phyloP scores from a whole-genome alignment of 208 protist genomes.

The Trypanosoma mega region DNA sequence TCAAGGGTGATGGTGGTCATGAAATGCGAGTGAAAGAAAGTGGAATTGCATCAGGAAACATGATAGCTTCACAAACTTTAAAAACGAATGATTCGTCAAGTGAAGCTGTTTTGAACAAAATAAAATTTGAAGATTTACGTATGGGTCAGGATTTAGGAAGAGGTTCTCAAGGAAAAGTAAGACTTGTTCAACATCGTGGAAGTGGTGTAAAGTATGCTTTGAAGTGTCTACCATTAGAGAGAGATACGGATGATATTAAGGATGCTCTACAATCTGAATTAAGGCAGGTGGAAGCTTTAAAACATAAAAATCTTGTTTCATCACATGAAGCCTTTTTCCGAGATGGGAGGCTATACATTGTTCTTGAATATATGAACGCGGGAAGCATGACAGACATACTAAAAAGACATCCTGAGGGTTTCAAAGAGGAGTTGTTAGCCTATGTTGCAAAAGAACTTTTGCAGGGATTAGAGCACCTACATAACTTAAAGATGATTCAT shows the following conservation, averaged over 20 bases:
- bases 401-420: constrained; percentile 53
- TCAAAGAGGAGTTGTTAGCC: constrained; percentile 79
- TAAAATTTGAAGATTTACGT: constrained; percentile 85
- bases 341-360: constrained; percentile 84
- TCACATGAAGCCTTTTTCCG: constrained; percentile 91
- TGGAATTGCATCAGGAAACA: constrained; percentile 56
- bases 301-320: constrained; percentile 86
- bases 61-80: constrained; percentile 16
- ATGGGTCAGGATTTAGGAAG: constrained; percentile 78
- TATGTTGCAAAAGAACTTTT: constrained; percentile 87
- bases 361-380: constrained; percentile 90
- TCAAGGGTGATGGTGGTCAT: constrained; percentile 82
- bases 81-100: constrained; percentile 17
- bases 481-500: constrained; percentile 91
- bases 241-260: constrained; percentile 71
- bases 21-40: constrained; percentile 89
- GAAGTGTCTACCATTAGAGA: constrained; percentile 81
- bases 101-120: constrained; percentile 70
- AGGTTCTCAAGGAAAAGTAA: constrained; percentile 87
- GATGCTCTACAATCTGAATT: constrained; percentile 74
- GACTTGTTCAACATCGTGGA: constrained; percentile 69
- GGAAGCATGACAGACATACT: constrained; percentile 89
- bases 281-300: constrained; percentile 76
- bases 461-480: constrained; percentile 80
- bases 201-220: constrained; percentile 83